Base-by-base conservation (phyloP, 176 grass and related monocot genomes). In the Bolboschoenus planiculmis region DNA sequence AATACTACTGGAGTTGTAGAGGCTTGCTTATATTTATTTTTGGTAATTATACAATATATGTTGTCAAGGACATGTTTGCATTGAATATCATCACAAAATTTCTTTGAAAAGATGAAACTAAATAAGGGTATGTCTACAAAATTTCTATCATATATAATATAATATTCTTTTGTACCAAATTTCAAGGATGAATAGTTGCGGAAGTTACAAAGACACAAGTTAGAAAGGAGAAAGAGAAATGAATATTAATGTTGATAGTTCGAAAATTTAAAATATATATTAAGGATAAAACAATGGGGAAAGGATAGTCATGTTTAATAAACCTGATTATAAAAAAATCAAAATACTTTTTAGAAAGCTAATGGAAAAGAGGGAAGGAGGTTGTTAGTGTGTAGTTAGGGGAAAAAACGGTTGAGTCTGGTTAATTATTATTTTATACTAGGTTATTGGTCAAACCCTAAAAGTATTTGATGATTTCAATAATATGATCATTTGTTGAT, bases 321-420 rank as follows among this genome's bases (percentile, higher is more conserved):
- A 79, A 78, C 85, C 87, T 80, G 40, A 7, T n/a, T 47, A 34
- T 11, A 73, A 60, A 18, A 53, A 62, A 62, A 80, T 87, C 82
- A 37, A 55, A 82, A 71, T 68, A 4, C 51, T 29, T 58, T 53
- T 64, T 47, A 46, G 14, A 83, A 47, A 68, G 4, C 27, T 46
- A 66, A 56, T 77, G 26, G 75, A 13, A 24, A 35, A 64, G 15
- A 55, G 14, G 59, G 47, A 74, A 66, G 37, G 48, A 44, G 42
- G 85, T 91, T 72, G 93, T 77, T 93, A 86, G 83, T n/a, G 78
- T 78, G 87, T 93, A 40, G 91, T 84, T 96, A 33, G 80, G 15
- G 18, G 30, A 10, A 55, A 85, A 71, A 84, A 43, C 60, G 59
- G 93, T 89, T 90, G 71, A 74, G 73, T 88, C 65, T 10, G 53